These are phyloP conservation scores for Pythium brassicae DNA, from an alignment of 352 stramenopile species.

Conservation along the genomic window DNA sequence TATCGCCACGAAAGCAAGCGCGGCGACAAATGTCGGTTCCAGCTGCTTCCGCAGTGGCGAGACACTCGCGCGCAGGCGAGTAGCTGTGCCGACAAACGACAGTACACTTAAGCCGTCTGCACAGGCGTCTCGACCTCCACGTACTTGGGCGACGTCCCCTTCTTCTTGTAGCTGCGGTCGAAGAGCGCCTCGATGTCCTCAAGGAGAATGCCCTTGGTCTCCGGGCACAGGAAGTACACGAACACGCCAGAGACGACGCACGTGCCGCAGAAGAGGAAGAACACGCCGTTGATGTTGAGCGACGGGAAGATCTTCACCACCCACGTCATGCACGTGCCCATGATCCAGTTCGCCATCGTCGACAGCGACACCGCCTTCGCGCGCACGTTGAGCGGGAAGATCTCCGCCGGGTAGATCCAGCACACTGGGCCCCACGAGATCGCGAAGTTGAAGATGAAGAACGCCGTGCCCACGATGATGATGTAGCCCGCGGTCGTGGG, in stretches of 20 bases:
- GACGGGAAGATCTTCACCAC: slow-evolving; percentile 45
- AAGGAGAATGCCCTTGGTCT: slow-evolving; percentile 48
- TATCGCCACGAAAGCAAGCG: too few species aligned
- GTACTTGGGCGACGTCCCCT: slow-evolving; percentile 1
- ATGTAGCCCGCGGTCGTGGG: slow-evolving; percentile 23
- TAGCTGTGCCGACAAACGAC: too few species aligned
- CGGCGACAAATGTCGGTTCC: too few species aligned
- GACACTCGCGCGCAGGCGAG: too few species aligned
- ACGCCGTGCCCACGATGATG: slow-evolving; percentile 25
- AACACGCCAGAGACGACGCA: slow-evolving; percentile 40
- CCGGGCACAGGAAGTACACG: slow-evolving; percentile 50
- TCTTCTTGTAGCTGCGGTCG: slow-evolving; percentile 24
- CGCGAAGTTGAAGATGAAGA: slow-evolving; percentile 50
- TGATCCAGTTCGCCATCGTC: slow-evolving; percentile 32
- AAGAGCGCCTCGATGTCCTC: slow-evolving; percentile 60
- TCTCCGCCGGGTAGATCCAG: slow-evolving; percentile 36
- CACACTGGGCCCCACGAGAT: slow-evolving; percentile 51
- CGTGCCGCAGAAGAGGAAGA: slow-evolving; percentile 39
- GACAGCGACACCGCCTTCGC: slow-evolving; percentile 40
- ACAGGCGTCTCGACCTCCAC: too few species aligned
- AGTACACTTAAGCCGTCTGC: too few species aligned
- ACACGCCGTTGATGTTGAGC: slow-evolving; percentile 43
- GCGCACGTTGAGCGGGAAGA: slow-evolving; percentile 27
- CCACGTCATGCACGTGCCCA: slow-evolving; percentile 30
- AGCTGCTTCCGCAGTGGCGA: too few species aligned